Evolutionary conservation across 306 rosid species (phyloP), one percentile per base, ranked within the genome.

Genomic region (Cyamopsis tetragonoloba): DNA sequence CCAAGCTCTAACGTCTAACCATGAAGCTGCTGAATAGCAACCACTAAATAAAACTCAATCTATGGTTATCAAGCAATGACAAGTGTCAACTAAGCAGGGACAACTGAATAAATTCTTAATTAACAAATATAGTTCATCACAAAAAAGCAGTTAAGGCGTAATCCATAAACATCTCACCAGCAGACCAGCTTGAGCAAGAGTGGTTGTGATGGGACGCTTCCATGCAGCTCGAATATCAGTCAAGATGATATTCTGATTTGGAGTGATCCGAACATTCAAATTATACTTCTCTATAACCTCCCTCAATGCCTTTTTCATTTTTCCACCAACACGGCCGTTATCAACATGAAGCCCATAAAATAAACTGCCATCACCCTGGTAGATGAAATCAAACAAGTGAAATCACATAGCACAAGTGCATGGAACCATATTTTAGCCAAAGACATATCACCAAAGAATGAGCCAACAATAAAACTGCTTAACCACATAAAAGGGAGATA

Each of bases 341-440:
- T 93, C 99, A 34, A 93, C 92, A 59, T 93, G 95, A 61, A 93
- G 91, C 66, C 99, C 99, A 55, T 86, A 93, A 78, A 62, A 93
- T 49, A 88, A 82, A 77, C 64, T 60, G 64, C 99, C 99, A 82
- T 90, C 95, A 2, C 99, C 99, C 99, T 93, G 76, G 44, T 48
- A 65, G 54, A 61, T 71, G 37, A 46, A 17, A 68, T 56, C 61
- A 18, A 58, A 58, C 23, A 59, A 66, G 67, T 51, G 12, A 50
- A 34, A 20, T 51, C 20, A 14, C 8, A 39, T 47, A 7, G 7
- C 34, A 18, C 9, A 6, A 48, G 34, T 50, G 10, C 3, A 64
- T 19, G 37, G 46, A 76, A 34, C 24, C 35, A 48, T 13, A 42
- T 5, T n/a, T 54, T 61, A 55, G 53, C 61, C 32, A 38, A 37